A percentile compares a stretch with the other conserved stretches of the same genome.
These are phyloP conservation scores for Colletotrichum noveboracense DNA, from an alignment of 2,329 filamentous ascomycete species.

Conservation along the genomic window DNA sequence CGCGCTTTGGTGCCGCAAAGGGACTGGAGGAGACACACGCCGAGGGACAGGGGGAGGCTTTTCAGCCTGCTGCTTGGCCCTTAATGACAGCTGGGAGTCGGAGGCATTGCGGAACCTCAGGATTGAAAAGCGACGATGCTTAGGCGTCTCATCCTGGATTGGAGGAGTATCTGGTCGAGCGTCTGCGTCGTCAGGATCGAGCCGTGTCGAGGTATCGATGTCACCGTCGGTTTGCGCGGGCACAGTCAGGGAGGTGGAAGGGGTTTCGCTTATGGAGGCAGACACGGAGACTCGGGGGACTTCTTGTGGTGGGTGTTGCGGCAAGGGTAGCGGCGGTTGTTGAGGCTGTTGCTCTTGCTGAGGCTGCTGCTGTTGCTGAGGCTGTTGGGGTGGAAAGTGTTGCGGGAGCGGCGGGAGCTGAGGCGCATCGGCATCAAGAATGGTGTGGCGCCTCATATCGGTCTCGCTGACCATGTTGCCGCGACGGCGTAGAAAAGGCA, in stretches of 20 bases:
- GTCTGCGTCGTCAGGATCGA: slow-evolving; percentile 24
- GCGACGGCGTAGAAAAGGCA: slow-evolving; percentile 68
- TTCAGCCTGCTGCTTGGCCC: slow-evolving; percentile 72
- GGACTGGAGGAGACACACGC: slow-evolving; percentile 47
- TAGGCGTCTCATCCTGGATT: slow-evolving; percentile 59
- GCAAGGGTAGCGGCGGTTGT: not conserved
- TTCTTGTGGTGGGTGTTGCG: not conserved
- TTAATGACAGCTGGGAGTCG: slow-evolving; percentile 83
- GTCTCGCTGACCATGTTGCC: slow-evolving; percentile 64
- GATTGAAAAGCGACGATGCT: slow-evolving; percentile 69
- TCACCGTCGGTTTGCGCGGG: slow-evolving; percentile 1
- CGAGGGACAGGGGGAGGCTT: slow-evolving; percentile 63
- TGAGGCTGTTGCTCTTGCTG: not conserved
- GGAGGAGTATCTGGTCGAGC: slow-evolving; percentile 53
- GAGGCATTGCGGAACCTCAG: slow-evolving; percentile 91
- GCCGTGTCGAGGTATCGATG: not conserved
- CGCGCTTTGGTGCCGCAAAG: not conserved
- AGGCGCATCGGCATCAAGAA: slow-evolving; percentile 35
- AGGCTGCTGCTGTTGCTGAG: not conserved
- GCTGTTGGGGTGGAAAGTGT: slow-evolving; percentile 13
- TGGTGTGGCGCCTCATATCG: slow-evolving; percentile 61
- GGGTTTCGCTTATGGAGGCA: not conserved
- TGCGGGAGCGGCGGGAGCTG: slow-evolving; percentile 27
- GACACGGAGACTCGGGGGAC: not conserved
- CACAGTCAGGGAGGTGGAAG: not conserved